Evolutionary conservation across 2,329 filamentous ascomycete genomes (phyloP), one percentile per base, ranked within the genome.

Genomic region (Pseudogymnoascus sp.): DNA sequence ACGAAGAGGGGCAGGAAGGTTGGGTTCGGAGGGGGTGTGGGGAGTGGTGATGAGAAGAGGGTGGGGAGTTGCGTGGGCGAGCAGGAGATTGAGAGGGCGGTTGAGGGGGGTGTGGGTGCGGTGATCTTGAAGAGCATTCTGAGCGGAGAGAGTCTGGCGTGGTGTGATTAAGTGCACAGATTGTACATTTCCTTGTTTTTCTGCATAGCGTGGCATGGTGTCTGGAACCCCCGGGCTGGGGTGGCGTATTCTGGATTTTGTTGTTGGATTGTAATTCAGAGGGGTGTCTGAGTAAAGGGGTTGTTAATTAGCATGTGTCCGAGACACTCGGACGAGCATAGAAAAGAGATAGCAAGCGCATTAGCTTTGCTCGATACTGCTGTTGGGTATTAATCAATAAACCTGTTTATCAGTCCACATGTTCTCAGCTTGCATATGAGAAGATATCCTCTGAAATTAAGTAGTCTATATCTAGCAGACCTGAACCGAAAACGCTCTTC

Each of bases 61-160:
- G 82, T 96, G 58, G 87, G 88, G 2, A 92, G 90, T 74, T 89
- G 85, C 71, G 87, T 92, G 18, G 86, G 86, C n/a, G 87, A 90
- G 71, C 87, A 84, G 70, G 92, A 96, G 75, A 81, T 96, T 66
- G 83, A 87, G 67, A 81, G 82, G 62, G 86, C 89, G 61, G 83
- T 91, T 40, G 83, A 87, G 21, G 83, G 86, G 6, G 60, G 60
- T 9, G 72, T 84, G 3, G 85, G 84, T 1, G 79, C 79, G 4
- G 83, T 82, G 40, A 88, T 88, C 66, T 70, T 88, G 69, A 80
- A 75, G 69, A 84, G 80, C 70, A 87, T 88, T 67, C 68, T 88
- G 69, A 82, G 79, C 67, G 72, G 85, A 82, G 48, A 55, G 48
- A 55, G 48, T 5, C 9, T 55, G 48, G 48, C 48, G 27, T 55